Evolutionary conservation across 2,329 filamentous ascomycete genomes (phyloP).

Genomic region (Diaporthe ilicicola): DNA sequence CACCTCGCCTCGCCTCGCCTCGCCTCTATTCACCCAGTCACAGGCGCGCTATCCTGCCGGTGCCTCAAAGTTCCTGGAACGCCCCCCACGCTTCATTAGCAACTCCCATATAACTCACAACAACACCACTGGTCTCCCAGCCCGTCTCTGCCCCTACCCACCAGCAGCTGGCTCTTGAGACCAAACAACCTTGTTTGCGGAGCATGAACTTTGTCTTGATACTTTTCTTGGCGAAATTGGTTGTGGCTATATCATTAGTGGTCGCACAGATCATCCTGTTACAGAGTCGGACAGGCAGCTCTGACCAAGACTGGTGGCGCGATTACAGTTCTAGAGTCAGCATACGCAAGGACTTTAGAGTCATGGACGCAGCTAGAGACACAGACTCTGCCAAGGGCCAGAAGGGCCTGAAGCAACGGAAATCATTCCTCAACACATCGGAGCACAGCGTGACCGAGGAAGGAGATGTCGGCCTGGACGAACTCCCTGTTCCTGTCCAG

Average conservation of each 20-base stretch:
- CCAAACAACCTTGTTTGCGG: background rate
- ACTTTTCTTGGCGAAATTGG: conserved; percentile 25
- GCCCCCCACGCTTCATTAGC: conserved; percentile 14
- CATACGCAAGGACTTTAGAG: conserved; percentile 7
- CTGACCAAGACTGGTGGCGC: conserved; percentile 1
- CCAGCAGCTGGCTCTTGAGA: background rate
- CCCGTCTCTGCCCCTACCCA: background rate
- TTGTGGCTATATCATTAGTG: conserved; percentile 19
- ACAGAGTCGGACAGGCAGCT: conserved; percentile 6
- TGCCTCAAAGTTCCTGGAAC: conserved; percentile 8
- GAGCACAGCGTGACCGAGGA: conserved; percentile 9
- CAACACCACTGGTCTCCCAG: background rate
- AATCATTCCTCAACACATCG: conserved; percentile 18
- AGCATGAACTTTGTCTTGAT: conserved; percentile 33
- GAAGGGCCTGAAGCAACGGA: conserved; percentile 29
- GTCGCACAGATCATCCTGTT: conserved; percentile 17
- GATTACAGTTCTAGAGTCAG: background rate
- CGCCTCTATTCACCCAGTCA: background rate
- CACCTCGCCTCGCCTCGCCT: conserved; percentile 1
- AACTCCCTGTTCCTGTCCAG: background rate
- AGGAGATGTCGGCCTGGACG: background rate
- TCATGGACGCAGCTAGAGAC: conserved; percentile 26
- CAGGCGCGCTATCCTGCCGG: background rate
- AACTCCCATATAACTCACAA: conserved; percentile 2
- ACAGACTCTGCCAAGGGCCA: background rate